Evolutionary conservation across 2,329 filamentous ascomycete species (phyloP).

Genomic region (Colletotrichum phormii): DNA sequence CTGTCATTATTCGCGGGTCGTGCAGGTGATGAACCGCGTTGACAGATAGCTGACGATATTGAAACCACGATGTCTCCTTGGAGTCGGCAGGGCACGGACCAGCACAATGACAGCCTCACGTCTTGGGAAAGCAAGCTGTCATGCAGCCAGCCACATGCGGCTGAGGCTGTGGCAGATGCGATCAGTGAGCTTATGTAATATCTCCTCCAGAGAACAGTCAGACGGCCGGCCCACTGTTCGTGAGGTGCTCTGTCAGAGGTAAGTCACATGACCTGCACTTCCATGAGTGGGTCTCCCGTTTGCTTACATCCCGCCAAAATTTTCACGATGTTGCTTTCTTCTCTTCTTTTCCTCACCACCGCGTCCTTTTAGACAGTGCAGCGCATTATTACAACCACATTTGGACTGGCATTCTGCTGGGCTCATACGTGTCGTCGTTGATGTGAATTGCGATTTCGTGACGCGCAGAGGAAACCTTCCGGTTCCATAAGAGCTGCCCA

Average conservation of each 20-base stretch:
- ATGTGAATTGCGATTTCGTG: conserved; percentile 65
- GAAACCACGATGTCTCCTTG: conserved; percentile 38
- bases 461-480: conserved; percentile 56
- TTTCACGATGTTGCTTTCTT: conserved; percentile 45
- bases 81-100: conserved; percentile 29
- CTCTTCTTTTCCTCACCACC: conserved; percentile 62
- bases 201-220: too few species aligned
- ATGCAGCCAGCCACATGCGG: conserved; percentile 1
- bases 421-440: conserved; percentile 65
- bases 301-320: conserved; percentile 35
- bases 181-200: too few species aligned
- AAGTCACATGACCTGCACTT: conserved; percentile 30
- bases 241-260: neutral
- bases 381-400: conserved; percentile 72
- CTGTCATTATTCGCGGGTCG: conserved; percentile 26
- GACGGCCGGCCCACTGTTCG: too few species aligned
- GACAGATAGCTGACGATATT: conserved; percentile 29
- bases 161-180: too few species aligned
- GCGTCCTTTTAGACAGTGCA: conserved; percentile 90
- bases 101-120: conserved; percentile 24
- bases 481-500: conserved; percentile 81
- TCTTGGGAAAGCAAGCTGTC: neutral
- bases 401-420: conserved; percentile 77
- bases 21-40: conserved; percentile 13
- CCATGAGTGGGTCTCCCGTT: neutral